Conservation (phyloP, 208 protist genomes). For the Acanthamoeba triangularis region DNA sequence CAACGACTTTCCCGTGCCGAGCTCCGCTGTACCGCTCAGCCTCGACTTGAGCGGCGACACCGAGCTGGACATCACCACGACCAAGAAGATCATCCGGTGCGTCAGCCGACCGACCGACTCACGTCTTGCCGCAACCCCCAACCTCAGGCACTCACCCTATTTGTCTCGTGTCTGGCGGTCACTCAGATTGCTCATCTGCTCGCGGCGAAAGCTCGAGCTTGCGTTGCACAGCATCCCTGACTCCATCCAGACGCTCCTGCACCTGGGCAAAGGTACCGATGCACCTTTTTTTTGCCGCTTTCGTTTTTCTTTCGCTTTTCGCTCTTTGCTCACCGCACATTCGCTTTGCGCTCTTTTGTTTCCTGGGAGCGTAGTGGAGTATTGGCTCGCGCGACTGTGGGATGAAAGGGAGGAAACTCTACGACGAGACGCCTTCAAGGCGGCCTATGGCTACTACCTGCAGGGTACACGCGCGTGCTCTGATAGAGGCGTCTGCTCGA, state of each 20-base stretch:
- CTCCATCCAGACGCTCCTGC: slow-evolving; percentile 30
- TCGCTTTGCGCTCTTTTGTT: not conserved
- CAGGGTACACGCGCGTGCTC: not conserved
- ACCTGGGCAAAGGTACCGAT: slow-evolving; percentile 51
- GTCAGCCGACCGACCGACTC: not conserved
- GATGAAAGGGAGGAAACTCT: slow-evolving; percentile 10
- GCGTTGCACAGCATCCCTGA: slow-evolving; percentile 50
- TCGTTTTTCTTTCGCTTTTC: not conserved
- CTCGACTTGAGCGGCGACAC: not conserved
- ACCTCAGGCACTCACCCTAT: not conserved
- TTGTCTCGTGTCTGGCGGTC: not conserved
- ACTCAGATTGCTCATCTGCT: not conserved
- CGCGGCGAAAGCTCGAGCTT: slow-evolving; percentile 8
- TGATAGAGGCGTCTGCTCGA: not conserved
- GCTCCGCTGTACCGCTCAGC: not conserved
- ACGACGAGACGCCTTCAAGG: slow-evolving; percentile 23
- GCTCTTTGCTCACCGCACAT: not conserved
- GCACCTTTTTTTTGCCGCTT: not conserved
- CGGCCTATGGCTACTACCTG: slow-evolving; percentile 48
- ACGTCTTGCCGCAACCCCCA: too few relatives aligned
- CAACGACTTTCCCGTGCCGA: not conserved
- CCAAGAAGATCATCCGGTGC: slow-evolving; percentile 27
- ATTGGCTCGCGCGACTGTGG: slow-evolving; percentile 55
- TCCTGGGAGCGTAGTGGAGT: not conserved
- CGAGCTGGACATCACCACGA: slow-evolving; percentile 1